Conservation (phyloP, 2,329 filamentous ascomycete genomes). For the Pseudocercospora fuligena region DNA sequence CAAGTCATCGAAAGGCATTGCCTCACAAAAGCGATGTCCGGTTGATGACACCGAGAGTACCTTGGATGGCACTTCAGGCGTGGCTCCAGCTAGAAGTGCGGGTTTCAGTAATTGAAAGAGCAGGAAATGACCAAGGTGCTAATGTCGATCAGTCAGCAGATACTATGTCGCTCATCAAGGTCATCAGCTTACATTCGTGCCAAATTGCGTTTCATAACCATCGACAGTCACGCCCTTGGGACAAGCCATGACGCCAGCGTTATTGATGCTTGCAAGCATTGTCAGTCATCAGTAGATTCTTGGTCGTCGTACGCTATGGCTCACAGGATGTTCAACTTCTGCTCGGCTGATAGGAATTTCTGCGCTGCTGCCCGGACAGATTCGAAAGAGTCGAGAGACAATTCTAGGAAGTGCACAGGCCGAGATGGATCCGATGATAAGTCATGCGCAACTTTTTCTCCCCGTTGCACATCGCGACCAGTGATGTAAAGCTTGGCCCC, state of each 20-base stretch:
- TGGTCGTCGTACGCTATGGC: not conserved
- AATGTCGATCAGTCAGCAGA: slow-evolving; percentile 38
- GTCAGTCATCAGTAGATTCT: not conserved
- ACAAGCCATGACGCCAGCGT: slow-evolving; percentile 48
- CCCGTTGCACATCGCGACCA: slow-evolving; percentile 46
- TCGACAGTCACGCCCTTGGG: slow-evolving; percentile 46
- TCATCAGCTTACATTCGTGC: slow-evolving; percentile 44
- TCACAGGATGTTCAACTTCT: slow-evolving; percentile 45
- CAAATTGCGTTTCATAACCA: slow-evolving; percentile 56
- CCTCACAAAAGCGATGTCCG: slow-evolving; percentile 45
- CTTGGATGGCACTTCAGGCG: slow-evolving; percentile 49
- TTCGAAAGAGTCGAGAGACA: slow-evolving; percentile 22
- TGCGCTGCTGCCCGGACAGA: slow-evolving; percentile 41
- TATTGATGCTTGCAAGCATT: slow-evolving; percentile 27
- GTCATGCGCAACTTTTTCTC: slow-evolving; percentile 25
- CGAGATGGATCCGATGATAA: slow-evolving; percentile 1
- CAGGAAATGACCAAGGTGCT: slow-evolving; percentile 58
- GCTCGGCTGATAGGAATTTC: slow-evolving; percentile 33
- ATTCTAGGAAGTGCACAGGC: slow-evolving; percentile 12
- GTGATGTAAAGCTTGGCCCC: slow-evolving; percentile 50
- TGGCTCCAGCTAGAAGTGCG: slow-evolving; percentile 47
- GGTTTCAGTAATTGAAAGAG: slow-evolving; percentile 57
- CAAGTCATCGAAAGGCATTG: slow-evolving; percentile 38
- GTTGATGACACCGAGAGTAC: slow-evolving; percentile 53
- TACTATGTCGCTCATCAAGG: slow-evolving; percentile 35